Evolutionary conservation across 2,329 filamentous ascomycete genomes (phyloP).

Genomic region (Emergomyces pasteurianus): DNA sequence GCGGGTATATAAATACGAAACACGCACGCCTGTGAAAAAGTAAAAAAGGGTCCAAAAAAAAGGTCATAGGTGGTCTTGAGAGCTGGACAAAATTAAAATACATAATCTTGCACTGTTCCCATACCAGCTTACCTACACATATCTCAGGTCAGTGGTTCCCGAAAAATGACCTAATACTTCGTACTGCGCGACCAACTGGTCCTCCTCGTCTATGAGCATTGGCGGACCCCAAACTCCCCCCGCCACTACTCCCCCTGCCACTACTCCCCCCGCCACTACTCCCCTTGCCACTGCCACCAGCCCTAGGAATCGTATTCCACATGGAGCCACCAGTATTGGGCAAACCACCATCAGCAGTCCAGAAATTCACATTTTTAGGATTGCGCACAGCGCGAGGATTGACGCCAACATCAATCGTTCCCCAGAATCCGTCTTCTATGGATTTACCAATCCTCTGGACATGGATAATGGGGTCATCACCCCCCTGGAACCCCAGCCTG

Average conservation of each 20-base stretch:
- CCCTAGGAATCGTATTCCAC: not conserved
- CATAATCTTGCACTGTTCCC: not conserved
- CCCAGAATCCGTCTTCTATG: slow-evolving; percentile 40
- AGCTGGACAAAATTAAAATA: not conserved
- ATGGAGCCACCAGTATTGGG: not conserved
- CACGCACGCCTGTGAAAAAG: too few relatives aligned
- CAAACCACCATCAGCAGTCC: slow-evolving; percentile 23
- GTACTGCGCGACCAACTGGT: not conserved
- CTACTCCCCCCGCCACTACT: too few relatives aligned
- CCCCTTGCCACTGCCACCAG: not conserved
- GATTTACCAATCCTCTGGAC: slow-evolving; percentile 45
- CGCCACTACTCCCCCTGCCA: too few relatives aligned
- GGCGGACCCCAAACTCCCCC: not conserved
- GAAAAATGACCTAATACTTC: not conserved
- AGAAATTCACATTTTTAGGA: slow-evolving; percentile 20
- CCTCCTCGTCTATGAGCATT: not conserved
- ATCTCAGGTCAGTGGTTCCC: not conserved
- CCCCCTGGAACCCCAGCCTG: slow-evolving; percentile 27
- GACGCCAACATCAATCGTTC: slow-evolving; percentile 43
- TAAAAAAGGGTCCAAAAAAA: too few relatives aligned
- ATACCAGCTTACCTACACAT: too few relatives aligned
- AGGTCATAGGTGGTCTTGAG: not conserved
- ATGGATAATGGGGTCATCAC: slow-evolving; percentile 46
- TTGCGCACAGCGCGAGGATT: slow-evolving; percentile 26
- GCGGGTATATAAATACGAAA: too few relatives aligned